Percentiles rank a stretch among this genome's conserved stretches.
These are phyloP conservation scores for Thielaviopsis musarum DNA, from an alignment of 2,329 filamentous ascomycete species.

Conservation along the genomic window DNA sequence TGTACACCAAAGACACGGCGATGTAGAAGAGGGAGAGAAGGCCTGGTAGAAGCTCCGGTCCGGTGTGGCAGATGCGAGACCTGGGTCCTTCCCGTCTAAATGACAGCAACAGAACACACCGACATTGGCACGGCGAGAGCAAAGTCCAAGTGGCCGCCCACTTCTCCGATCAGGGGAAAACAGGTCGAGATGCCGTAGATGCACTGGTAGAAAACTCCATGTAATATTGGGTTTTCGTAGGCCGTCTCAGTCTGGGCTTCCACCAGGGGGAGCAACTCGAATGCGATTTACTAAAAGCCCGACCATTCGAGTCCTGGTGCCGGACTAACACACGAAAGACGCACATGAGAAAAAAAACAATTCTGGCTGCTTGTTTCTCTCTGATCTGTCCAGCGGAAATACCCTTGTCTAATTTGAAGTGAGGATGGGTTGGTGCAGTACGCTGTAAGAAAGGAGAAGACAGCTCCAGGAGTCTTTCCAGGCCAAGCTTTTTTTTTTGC, in stretches of 20 bases:
- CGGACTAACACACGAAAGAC: neutral
- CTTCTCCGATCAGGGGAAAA: too few relatives aligned
- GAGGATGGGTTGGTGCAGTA: neutral
- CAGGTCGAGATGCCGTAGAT: neutral
- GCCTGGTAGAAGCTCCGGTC: too few relatives aligned
- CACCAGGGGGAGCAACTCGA: slow-evolving; percentile 2
- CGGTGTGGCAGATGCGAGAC: too few relatives aligned
- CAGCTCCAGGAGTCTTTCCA: neutral
- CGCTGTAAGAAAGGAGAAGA: neutral
- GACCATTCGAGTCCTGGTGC: slow-evolving; percentile 3
- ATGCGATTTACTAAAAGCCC: neutral
- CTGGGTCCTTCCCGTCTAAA: too few relatives aligned
- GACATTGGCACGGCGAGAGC: too few relatives aligned
- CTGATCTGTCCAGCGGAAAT: neutral
- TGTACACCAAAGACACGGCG: neutral
- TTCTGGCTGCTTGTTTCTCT: neutral
- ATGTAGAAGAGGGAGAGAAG: neutral
- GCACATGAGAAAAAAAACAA: neutral
- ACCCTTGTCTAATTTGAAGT: neutral
- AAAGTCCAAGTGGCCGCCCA: too few relatives aligned
- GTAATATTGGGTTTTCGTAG: slow-evolving; percentile 1
- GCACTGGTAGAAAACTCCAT: slow-evolving; percentile 3
- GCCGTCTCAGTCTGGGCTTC: neutral
- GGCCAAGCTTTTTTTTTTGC: slow-evolving; percentile 1
- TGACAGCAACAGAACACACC: too few relatives aligned